Conservation (phyloP, 208 protist species). For the Trypanosoma platydactyli region DNA sequence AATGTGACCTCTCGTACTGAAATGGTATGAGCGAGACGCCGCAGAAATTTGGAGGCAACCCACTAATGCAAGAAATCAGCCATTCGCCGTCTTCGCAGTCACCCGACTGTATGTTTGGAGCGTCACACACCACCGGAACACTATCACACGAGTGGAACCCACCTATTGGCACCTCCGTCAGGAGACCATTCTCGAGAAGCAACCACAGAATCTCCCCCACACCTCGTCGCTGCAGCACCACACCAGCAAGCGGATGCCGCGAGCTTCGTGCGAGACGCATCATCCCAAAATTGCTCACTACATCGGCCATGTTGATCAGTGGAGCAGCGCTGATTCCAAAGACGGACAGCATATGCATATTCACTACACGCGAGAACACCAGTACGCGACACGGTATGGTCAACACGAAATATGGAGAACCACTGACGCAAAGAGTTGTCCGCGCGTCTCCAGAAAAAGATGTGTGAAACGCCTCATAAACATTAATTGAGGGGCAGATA, state of each 20-base stretch:
- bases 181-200: conserved; percentile 22
- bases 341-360: conserved; percentile 12
- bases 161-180: conserved; percentile 12
- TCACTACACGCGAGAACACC: conserved; percentile 4
- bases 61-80: conserved; percentile 17
- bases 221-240: conserved; percentile 4
- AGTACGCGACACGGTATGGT: conserved; percentile 9
- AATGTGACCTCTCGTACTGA: background rate
- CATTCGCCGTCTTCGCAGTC: conserved; percentile 37
- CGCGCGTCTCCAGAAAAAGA: background rate
- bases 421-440: conserved; percentile 3
- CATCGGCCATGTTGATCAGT: background rate
- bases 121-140: background rate
- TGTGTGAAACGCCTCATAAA: conserved; percentile 1
- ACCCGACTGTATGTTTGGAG: conserved; percentile 17
- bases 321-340: background rate
- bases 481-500: background rate
- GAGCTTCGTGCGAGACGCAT: conserved; percentile 13
- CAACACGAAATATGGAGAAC: conserved; percentile 26
- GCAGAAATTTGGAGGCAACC: conserved; percentile 28
- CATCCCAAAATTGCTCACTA: background rate
- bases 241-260: conserved; percentile 4
- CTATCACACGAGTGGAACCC: background rate
- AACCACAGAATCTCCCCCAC: conserved; percentile 17
- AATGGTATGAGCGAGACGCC: conserved; percentile 16